Evolutionary conservation across 1,284 basidiomycete genomes (phyloP), one percentile per base, ranked within the genome.

Genomic region (Heterobasidion parviporum): DNA sequence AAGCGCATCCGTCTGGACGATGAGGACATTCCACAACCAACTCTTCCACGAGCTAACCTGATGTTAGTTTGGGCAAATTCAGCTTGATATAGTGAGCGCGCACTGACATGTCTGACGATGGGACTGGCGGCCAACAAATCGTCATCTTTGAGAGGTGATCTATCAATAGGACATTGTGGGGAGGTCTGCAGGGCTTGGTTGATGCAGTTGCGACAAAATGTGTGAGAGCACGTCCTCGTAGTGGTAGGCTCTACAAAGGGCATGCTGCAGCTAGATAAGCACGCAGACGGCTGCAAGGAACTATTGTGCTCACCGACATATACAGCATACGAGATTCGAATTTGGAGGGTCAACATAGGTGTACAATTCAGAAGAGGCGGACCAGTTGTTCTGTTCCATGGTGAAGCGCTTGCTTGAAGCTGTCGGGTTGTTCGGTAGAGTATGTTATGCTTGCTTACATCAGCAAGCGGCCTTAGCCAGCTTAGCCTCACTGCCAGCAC

Each of bases 181-280:
- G 81, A 78, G 56, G 85, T 77, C 46, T 70, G 66, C 9, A 94
- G 74, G 0, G 91, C 88, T 48, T 76, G 74, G 14, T 73, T 64
- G 60, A 94, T 89, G 65, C 92, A 94, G 41, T 83, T 82, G 20
- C 74, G 73, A 67, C 92, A 94, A 68, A 94, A 94, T 0, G 89
- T 94, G 67, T 94, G 92, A 57, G 80, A 77, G 65, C 92, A 94
- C 10, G 83, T 82, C 26, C 72, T 79, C 1, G 89, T 85, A 0
- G 83, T 85, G 4, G 79, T 79, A 9, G 92, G 92, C 35, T 91
- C 79, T 16, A 83, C 71, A 63, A 93, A 90, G 2, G 91, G 89
- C 50, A 80, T 74, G 35, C 87, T 87, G 63, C 26, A 5, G 26
- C 26, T 26, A 26, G 26, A 26, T 26, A 26, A 26, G 26, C 26